Base-by-base conservation (phyloP, 352 stramenopile genomes). In the Poterioochromonas sp. region DNA sequence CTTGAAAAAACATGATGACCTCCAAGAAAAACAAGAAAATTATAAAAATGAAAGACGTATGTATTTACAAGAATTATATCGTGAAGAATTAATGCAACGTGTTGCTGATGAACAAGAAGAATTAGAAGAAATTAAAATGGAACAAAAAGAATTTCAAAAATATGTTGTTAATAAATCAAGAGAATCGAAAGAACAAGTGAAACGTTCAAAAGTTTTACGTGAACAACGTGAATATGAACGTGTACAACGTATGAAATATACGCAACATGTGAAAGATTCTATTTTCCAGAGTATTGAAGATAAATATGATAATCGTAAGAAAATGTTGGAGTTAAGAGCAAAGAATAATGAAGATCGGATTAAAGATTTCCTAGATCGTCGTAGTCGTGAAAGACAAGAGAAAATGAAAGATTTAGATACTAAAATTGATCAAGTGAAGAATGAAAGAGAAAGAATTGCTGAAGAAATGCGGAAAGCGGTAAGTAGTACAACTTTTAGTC, bases 1-100 rank as follows among this genome's bases (percentile, higher is more conserved):
- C 39, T 1, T 63, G 2, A 26, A 65, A 3, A 76, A 76, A 43
- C 69, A 76, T 40, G 20, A 76, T 35, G 44, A 76, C 11, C 73
- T 76, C 12, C 39, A 70, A 65, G n/a, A 70, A 40, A 5, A 11
- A 40, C 73, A 76, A 68, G 69, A 76, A 12, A 1, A 63, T 8
- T 3, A 44, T 8, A 76, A 76, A 29, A 18, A 60, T 68, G 69
- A 76, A 60, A 29, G 41, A n/a, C 1, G 70, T 29, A 5, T 20
- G 18, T 11, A 37, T 22, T 18, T 11, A 29, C 41, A 43, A 12
- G 71, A 69, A 68, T 1, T 43, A 26, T 20, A 68, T 40, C 41
- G 34, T 54, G 65, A 74, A 54, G 35, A 22, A 34, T 18, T 54
- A 35, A 22, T 39, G 40, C 37, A 39, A 0, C 41, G n/a, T 34